Evolutionary conservation across 495 filamentous ascomycete species (phyloP), one percentile per base, ranked within the genome.

Genomic region (Lophium mytilinum): DNA sequence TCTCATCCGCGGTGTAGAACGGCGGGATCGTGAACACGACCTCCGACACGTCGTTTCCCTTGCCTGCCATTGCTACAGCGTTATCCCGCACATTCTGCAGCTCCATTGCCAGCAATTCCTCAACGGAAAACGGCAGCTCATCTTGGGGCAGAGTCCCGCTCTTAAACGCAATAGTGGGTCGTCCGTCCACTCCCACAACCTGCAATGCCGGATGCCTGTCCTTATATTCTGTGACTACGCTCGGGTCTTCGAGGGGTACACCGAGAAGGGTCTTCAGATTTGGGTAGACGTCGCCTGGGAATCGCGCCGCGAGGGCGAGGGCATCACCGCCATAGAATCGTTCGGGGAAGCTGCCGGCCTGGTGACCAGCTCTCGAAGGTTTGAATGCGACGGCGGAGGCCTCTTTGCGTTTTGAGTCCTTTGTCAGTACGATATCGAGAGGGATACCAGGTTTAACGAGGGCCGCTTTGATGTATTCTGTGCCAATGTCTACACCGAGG

Each of bases 361-460:
- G 74, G 52, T 72, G 75, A 34, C 78, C 73, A 52, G 64, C 46
- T 39, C 68, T 67, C 75, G 80, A 75, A 41, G 90, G 89, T 70
- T 97, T 99, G 79, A 99, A 97, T 35, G 89, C 87, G 63, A 97
- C 83, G 43, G 90, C 91, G 4, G 92, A 88, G 18, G 77, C 79
- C 69, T 99, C 94, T 76, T 99, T 99, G 64, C 93, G 86, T 70
- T 94, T 88, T 37, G 93, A 96, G 72, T 99, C 93, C 70, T 96
- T 97, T n/a, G 89, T 96, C 53, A 96, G 80, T 68, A 99, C 90
- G 61, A 99, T 97, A 67, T 97, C 94, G 70, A 97, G 89, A 10
- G 94, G 94, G 55, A 96, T 95, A 58, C 93, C 93, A 3, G 94
- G 94, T 71, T 99, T 99, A 57, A 99, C 92, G 33, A 97, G 82